A percentile compares a stretch with the other conserved stretches of the same genome.
These are phyloP conservation scores for Scalesia atractyloides DNA, from an alignment of 129 eudicot species.

Conservation along the genomic window DNA sequence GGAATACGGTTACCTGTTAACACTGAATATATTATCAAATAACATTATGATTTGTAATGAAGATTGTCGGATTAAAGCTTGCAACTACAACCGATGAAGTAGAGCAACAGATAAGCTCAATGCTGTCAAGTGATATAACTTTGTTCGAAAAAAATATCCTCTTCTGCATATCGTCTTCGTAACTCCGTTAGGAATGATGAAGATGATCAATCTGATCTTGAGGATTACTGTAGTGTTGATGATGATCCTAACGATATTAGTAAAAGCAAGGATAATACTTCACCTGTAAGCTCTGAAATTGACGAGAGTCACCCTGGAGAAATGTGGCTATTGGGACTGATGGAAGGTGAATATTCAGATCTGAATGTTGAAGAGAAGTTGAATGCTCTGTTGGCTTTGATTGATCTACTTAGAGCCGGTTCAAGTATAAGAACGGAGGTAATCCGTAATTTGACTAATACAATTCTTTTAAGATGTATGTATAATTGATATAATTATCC, in stretches of 20 bases:
- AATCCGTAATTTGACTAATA: constrained; percentile 43
- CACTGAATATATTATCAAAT: constrained; percentile 8
- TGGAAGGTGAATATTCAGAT: constrained; percentile 94
- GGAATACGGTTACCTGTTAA: not conserved
- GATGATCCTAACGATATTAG: constrained; percentile 50
- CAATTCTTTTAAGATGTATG: not conserved
- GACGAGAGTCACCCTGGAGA: constrained; percentile 96
- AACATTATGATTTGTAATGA: constrained; percentile 30
- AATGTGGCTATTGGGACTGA: constrained; percentile 79
- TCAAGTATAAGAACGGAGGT: constrained; percentile 76
- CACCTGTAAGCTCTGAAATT: constrained; percentile 55
- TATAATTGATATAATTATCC: not conserved
- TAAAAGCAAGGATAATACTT: constrained; percentile 29
- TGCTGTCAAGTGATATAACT: constrained; percentile 81
- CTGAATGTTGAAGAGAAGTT: constrained; percentile 86
- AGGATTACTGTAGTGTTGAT: constrained; percentile 76
- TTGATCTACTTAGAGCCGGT: constrained; percentile 79
- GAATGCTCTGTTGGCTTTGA: constrained; percentile 62
- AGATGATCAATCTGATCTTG: constrained; percentile 60
- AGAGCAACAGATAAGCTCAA: constrained; percentile 60
- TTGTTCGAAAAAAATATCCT: constrained; percentile 87
- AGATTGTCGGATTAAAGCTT: constrained; percentile 73
- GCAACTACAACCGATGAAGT: constrained; percentile 47
- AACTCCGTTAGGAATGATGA: constrained; percentile 52
- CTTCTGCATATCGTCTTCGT: constrained; percentile 75